A percentile compares a stretch with the other conserved stretches of the same genome.
Conservation (phyloP, 805 yeast species). For the Hanseniaspora lachancei region DNA sequence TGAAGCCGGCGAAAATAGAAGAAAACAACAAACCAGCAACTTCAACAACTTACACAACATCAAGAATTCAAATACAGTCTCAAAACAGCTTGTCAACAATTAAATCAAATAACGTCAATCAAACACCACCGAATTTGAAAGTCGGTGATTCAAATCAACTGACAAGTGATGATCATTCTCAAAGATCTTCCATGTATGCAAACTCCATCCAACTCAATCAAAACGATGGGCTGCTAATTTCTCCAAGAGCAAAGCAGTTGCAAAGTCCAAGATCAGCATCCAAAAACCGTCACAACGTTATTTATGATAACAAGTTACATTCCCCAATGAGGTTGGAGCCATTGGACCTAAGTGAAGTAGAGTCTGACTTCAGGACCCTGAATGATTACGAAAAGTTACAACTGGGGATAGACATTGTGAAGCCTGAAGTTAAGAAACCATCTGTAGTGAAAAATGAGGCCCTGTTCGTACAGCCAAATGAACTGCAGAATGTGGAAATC, state of each 20-base stretch:
- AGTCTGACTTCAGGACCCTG: conserved; percentile 5
- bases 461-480: conserved; percentile 47
- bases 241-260: conserved; percentile 13
- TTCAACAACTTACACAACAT: conserved; percentile 27
- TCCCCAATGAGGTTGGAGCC: conserved; percentile 23
- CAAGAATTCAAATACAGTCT: conserved; percentile 26
- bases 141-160: neutral
- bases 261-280: conserved; percentile 11
- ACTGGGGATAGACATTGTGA: neutral
- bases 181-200: conserved; percentile 5
- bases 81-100: conserved; percentile 14
- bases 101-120: conserved; percentile 1
- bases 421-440: neutral
- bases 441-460: conserved; percentile 17
- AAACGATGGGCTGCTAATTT: neutral
- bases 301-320: conserved; percentile 25
- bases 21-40: conserved; percentile 24
- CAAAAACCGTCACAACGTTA: conserved; percentile 23
- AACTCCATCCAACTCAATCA: neutral
- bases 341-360: conserved; percentile 9
- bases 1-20: neutral
- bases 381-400: neutral
- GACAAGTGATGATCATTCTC: neutral
- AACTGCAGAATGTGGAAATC: conserved; percentile 39
- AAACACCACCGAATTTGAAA: conserved; percentile 6